Evolutionary conservation across 768 basidiomycete genomes (phyloP).

Genomic region (Leccinellum rugosiceps): DNA sequence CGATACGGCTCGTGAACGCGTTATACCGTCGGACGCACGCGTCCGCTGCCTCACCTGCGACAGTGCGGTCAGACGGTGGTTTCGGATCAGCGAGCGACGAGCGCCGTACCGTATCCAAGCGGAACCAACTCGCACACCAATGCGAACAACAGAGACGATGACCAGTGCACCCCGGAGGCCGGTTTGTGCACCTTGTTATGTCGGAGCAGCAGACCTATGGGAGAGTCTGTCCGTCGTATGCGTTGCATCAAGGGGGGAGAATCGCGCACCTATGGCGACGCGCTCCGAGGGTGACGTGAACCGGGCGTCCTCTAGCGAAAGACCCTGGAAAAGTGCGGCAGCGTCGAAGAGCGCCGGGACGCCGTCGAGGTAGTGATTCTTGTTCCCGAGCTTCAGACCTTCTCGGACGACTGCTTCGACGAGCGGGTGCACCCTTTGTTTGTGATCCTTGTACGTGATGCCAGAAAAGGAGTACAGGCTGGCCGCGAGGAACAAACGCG

Average conservation of each 20-base stretch:
- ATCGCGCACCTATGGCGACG: conserved; percentile 52
- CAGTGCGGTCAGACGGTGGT: background rate
- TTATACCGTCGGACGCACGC: conserved; percentile 64
- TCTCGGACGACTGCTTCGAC: conserved; percentile 76
- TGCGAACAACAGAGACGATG: conserved; percentile 69
- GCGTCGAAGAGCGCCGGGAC: conserved; percentile 65
- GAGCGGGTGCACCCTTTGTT: conserved; percentile 56
- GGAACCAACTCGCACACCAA: conserved; percentile 67
- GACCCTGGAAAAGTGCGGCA: conserved; percentile 36
- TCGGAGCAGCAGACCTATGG: conserved; percentile 64
- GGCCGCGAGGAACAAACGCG: conserved; percentile 77
- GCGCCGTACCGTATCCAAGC: conserved; percentile 40
- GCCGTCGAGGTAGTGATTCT: conserved; percentile 75
- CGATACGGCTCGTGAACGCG: conserved; percentile 53
- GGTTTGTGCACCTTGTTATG: conserved; percentile 64
- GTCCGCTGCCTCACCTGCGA: conserved; percentile 42
- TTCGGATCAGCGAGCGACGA: background rate
- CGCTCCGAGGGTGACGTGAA: conserved; percentile 46
- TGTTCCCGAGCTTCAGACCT: conserved; percentile 77
- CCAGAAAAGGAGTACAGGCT: conserved; percentile 69
- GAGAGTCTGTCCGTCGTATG: background rate
- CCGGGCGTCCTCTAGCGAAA: conserved; percentile 31
- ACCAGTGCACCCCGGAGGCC: conserved; percentile 63
- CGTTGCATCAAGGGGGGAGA: background rate
- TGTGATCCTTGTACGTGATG: conserved; percentile 58